Evolutionary conservation across 129 eudicot species (phyloP), one percentile per base, ranked within the genome.

Genomic region (Lactuca saligna): DNA sequence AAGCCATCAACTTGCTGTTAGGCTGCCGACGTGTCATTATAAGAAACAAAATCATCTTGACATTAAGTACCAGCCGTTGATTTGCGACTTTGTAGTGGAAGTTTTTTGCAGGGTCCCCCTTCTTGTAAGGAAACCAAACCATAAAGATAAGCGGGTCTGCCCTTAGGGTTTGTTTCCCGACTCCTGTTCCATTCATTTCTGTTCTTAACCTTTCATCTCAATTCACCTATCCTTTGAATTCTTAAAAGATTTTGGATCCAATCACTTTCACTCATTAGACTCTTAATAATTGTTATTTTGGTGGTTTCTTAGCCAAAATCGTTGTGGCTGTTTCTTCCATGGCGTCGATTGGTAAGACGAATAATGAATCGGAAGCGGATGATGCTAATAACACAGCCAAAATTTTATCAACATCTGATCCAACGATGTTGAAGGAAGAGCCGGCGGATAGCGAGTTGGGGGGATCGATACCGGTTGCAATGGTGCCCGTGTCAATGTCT

Each of bases 141-240:
- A 46, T 66, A 69, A 71, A 74, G 82, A 72, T 76, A 75, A 82
- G 81, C 68, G 76, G 79, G 82, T 56, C 70, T 60, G 49, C 75
- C 46, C 50, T 17, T n/a, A 73, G 62, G 82, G 82, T 82, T 82
- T 72, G 62, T 55, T 61, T 69, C 65, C 29, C 1, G 29, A 25
- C 29, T 25, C 29, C 76, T 57, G 65, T n/a, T 64, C 35, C 31
- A 51, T 57, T 68, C 66, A 14, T 59, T 10, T 67, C 17, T 57
- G 25, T 38, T 44, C 44, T 8, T 17, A 10, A 32, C 14, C 35
- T 13, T 48, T 17, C 10, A 9, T 1, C 14, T 42, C n/a, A 0
- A 2, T 54, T 8, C 9, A 17, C 42, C 1, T n/a, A 11, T 46
- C 51, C 8, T 4, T 49, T 32, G n/a, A 48, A 46, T 46, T 46